Percentiles rank a stretch among this genome's conserved stretches.
Conservation (phyloP, 2,329 filamentous ascomycete species). For the Macroventuria anomochaeta region DNA sequence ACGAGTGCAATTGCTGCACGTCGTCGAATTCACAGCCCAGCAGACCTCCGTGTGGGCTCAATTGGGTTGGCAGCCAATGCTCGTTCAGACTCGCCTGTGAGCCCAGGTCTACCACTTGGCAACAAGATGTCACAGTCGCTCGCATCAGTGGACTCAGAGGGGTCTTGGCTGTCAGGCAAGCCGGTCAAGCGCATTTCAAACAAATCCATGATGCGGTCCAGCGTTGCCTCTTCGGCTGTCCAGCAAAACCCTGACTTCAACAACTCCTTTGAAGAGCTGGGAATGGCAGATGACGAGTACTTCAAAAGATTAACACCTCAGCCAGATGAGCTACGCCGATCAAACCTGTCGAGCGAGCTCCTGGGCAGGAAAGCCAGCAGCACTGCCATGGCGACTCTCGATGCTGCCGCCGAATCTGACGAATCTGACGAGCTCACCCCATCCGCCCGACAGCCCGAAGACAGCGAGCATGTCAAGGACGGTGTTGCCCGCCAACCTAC, state of each 20-base stretch:
- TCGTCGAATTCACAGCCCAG: conserved; percentile 48
- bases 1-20: conserved; percentile 51
- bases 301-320: conserved; percentile 63
- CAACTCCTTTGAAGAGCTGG: conserved; percentile 70
- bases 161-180: conserved; percentile 89
- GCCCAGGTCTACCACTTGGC: conserved; percentile 37
- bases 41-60: conserved; percentile 40
- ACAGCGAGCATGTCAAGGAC: conserved; percentile 57
- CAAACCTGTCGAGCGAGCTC: conserved; percentile 34
- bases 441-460: conserved; percentile 32
- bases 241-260: conserved; percentile 61
- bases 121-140: conserved; percentile 76
- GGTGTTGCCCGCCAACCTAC: conserved; percentile 65
- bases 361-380: conserved; percentile 51
- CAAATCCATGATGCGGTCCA: conserved; percentile 55
- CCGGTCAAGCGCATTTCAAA: conserved; percentile 58
- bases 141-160: conserved; percentile 94
- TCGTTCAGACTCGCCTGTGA: conserved; percentile 54
- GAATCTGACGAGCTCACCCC: conserved; percentile 31
- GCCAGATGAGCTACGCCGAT: conserved; percentile 52
- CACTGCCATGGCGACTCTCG: conserved; percentile 51
- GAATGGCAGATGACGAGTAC: conserved; percentile 75
- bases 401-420: conserved; percentile 52
- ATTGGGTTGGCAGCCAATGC: conserved; percentile 29
- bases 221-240: conserved; percentile 51